Evolutionary conservation across 495 filamentous ascomycete genomes (phyloP).

Genomic region (Talaromyces stipitatus): DNA sequence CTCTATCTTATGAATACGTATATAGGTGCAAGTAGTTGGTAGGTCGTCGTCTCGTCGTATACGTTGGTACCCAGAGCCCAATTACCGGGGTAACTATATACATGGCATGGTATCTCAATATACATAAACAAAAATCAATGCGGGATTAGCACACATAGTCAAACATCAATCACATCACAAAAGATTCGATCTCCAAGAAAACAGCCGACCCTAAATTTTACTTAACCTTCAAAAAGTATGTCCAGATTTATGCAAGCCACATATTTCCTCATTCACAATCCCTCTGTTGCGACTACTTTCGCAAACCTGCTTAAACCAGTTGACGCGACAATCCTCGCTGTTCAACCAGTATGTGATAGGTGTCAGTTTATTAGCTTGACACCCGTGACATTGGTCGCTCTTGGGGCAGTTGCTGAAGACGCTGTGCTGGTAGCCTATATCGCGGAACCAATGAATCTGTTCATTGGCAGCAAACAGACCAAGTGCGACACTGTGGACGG

Average conservation of each 20-base stretch:
- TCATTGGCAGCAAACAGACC: conserved; percentile 84
- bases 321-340: conserved; percentile 89
- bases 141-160: background rate
- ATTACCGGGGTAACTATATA: background rate
- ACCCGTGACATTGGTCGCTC: conserved; percentile 87
- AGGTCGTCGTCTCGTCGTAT: background rate
- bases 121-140: background rate
- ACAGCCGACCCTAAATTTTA: background rate
- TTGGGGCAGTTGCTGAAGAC: conserved; percentile 98
- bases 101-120: background rate
- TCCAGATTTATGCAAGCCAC: background rate
- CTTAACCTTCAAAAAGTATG: background rate
- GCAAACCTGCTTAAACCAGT: conserved; percentile 90
- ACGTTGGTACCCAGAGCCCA: background rate
- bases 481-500: conserved; percentile 86
- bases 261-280: background rate
- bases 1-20: too few relatives aligned
- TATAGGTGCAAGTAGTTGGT: too few relatives aligned
- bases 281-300: background rate
- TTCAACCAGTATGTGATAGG: conserved; percentile 77
- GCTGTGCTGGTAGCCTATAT: conserved; percentile 98
- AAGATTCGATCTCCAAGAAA: background rate
- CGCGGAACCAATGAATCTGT: conserved; percentile 98
- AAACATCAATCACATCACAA: background rate
- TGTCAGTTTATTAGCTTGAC: conserved; percentile 74